Evolutionary conservation across 192 early-diverging fungal species (phyloP).

Genomic region (Chytriomyces hyalinus): DNA sequence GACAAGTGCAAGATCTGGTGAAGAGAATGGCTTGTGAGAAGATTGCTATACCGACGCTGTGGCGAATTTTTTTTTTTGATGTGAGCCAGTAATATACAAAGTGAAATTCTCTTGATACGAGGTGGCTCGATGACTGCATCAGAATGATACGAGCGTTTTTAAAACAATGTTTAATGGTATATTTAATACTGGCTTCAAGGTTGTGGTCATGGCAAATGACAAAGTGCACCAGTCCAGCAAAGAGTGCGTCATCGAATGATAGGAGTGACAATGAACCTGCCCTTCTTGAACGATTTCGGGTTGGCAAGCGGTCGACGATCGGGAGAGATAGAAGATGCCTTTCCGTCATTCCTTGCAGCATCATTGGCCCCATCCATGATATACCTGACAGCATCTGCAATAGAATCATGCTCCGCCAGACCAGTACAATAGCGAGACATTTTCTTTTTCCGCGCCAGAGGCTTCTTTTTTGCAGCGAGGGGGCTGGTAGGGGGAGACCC

Average conservation of each 20-base stretch:
- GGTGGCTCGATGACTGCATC: no score
- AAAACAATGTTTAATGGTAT: no score
- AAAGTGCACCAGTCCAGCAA: no score
- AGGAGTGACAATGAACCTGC: not conserved
- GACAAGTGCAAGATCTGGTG: constrained; percentile 45
- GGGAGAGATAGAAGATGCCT: no score
- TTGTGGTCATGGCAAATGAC: no score
- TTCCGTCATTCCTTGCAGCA: not conserved
- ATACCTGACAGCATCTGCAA: not conserved
- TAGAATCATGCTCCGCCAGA: not conserved
- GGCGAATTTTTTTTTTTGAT: no score
- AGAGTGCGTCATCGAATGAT: not conserved
- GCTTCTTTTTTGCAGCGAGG: not conserved
- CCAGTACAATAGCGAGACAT: not conserved
- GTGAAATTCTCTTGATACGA: no score
- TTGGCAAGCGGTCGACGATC: no score
- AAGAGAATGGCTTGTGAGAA: not conserved
- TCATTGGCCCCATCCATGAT: not conserved
- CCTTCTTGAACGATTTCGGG: not conserved
- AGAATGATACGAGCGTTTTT: no score
- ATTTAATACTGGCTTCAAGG: no score
- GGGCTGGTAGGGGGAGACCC: not conserved
- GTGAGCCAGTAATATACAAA: no score
- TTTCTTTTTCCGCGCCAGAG: not conserved
- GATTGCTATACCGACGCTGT: no score